Evolutionary conservation across 768 basidiomycete species (phyloP).

Genomic region (Leccinum variicolor): DNA sequence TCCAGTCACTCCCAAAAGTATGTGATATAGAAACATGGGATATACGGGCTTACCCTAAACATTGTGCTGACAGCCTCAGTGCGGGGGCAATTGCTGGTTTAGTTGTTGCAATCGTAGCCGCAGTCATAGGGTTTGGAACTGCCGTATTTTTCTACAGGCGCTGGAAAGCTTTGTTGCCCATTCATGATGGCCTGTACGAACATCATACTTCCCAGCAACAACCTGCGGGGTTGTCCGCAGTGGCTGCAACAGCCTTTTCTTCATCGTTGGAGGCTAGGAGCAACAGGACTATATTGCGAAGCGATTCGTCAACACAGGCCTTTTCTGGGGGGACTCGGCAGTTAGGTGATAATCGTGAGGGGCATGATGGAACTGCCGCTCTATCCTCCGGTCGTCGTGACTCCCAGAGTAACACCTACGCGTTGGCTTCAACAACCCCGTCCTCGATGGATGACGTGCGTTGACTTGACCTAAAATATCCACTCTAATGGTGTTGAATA

Average conservation of each 20-base stretch:
- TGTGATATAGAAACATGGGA: background rate
- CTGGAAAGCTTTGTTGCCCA: conserved; percentile 24
- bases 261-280: conserved; percentile 21
- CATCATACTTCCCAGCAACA: conserved; percentile 10
- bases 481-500: background rate
- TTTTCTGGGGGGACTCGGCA: conserved; percentile 9
- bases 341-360: background rate
- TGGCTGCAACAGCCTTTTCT: conserved; percentile 13
- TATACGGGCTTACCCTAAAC: background rate
- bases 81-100: conserved; percentile 26
- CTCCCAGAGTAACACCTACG: conserved; percentile 8
- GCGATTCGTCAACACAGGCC: background rate
- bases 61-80: conserved; percentile 10
- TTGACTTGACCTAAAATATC: background rate
- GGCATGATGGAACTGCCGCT: background rate
- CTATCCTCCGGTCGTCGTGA: conserved; percentile 6
- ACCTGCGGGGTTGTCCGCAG: background rate
- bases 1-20: conserved; percentile 6
- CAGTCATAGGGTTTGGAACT: conserved; percentile 8
- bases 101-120: conserved; percentile 11
- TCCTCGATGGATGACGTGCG: conserved; percentile 19
- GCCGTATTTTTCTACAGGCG: conserved; percentile 28
- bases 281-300: conserved; percentile 7
- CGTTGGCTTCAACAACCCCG: background rate
- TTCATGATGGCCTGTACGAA: conserved; percentile 13